Conservation (phyloP, 78 protist species). For the Cavenderia fasciculata region DNA sequence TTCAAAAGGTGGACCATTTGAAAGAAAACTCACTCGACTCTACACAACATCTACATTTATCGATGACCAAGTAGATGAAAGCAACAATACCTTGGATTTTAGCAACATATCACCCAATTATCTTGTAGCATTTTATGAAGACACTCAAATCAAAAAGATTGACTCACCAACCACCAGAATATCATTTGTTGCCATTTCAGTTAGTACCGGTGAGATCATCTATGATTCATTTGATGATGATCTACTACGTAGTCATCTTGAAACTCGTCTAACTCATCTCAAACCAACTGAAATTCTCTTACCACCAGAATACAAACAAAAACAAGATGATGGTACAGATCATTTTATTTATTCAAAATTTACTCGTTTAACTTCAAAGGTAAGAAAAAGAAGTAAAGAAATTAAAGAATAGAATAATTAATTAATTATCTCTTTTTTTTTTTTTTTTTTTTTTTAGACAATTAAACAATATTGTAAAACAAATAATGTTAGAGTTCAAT, state of each 20-base stretch:
- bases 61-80: conserved; percentile 58
- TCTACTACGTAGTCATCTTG: conserved; percentile 63
- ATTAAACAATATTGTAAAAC: conserved; percentile 23
- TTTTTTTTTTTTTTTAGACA: background rate
- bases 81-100: background rate
- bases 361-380: conserved; percentile 9
- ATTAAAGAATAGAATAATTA: background rate
- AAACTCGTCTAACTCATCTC: conserved; percentile 64
- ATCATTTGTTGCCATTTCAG: conserved; percentile 74
- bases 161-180: background rate
- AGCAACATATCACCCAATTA: conserved; percentile 34
- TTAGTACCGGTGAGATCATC: conserved; percentile 84
- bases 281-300: conserved; percentile 67
- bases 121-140: conserved; percentile 62
- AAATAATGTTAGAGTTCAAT: conserved; percentile 53
- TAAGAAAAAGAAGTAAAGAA: too few relatives aligned
- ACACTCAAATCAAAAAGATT: background rate
- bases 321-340: too few relatives aligned
- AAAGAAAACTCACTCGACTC: conserved; percentile 75
- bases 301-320: conserved; percentile 28
- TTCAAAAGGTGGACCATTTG: conserved; percentile 59
- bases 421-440: background rate
- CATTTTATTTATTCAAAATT: too few relatives aligned
- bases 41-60: conserved; percentile 86
- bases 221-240: conserved; percentile 78